Base-by-base conservation (phyloP, 169 alveolate species). In the Eimeria zaria region DNA sequence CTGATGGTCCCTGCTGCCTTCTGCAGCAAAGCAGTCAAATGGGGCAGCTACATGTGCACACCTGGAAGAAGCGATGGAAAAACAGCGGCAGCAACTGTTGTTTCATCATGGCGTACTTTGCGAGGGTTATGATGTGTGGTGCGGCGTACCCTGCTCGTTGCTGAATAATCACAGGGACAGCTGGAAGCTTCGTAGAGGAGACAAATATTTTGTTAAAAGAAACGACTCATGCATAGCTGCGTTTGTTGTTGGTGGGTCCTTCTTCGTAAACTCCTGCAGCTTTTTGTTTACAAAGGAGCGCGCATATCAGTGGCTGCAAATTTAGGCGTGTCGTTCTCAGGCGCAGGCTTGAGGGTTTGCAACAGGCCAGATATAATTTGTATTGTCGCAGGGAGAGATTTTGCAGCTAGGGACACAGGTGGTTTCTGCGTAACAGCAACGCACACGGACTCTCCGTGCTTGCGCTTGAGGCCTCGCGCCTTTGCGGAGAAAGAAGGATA, bases 361-460 rank as follows among this genome's bases (percentile, higher is more conserved):
- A 48, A 20, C 73, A 18, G 22, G 73, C 20, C 53, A 12, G 5
- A 53, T 11, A 2, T 81, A 33, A 30, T 4, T 11, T 60, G 92
- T 27, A 6, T 27, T 55, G 48, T 58, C 27, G 11, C 92, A 85
- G 92, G 92, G 46, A 24, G 18, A 69, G 7, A 18, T 1, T 85
- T 85, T 46, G 41, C 33, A 36, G 7, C 1, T 4, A n/a, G 27
- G 46, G 0, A 0, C 41, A n/a, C 95, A 89, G 74, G 97, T 97
- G 98, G 98, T 33, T 98, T 98, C 95, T 98, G 98, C 91, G 97
- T 98, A 27, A 97, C 98, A 41, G 99, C 99, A 36, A 98, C 99
- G 24, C 99, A 99, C 92, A 98, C 99, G 8, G 99, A 99, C 97
- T 98, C 99, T 51, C 99, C 99, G n/a, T 98, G 99, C n/a, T 96